A percentile compares a stretch with the other conserved stretches of the same genome.
phyloP scores from a whole-genome alignment of 495 filamentous ascomycete species.

The Daldinia decipiens region DNA sequence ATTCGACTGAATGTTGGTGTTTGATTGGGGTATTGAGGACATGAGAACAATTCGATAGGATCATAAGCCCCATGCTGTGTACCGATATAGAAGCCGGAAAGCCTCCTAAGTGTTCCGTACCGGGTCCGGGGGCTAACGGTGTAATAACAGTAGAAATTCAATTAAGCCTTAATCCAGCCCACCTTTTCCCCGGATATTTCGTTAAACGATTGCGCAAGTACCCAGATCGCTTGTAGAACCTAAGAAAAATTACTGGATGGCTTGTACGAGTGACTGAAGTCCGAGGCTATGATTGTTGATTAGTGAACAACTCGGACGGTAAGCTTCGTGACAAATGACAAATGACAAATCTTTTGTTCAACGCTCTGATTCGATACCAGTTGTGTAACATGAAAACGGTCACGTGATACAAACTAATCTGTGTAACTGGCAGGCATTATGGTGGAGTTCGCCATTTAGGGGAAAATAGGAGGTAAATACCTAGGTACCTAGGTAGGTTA shows the following conservation, averaged over 20 bases:
- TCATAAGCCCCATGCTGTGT: constrained; percentile 30
- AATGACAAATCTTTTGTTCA: neutral
- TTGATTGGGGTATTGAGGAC: constrained; percentile 29
- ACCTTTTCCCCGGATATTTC: neutral
- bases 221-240: neutral
- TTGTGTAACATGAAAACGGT: constrained; percentile 4
- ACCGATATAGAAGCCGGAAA: constrained; percentile 14
- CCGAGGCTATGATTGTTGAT: constrained; percentile 25
- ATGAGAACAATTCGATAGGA: constrained; percentile 21
- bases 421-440: neutral
- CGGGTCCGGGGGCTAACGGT: constrained; percentile 4
- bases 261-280: constrained; percentile 4
- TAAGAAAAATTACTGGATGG: neutral
- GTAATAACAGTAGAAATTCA: neutral
- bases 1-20: constrained; percentile 9
- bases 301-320: constrained; percentile 30
- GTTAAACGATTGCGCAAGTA: neutral
- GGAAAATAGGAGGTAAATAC: too few species aligned
- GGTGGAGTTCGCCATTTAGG: too few species aligned
- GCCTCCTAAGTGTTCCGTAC: constrained; percentile 19
- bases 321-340: constrained; percentile 4
- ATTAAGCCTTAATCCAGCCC: neutral
- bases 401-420: constrained; percentile 6
- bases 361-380: neutral
- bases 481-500: too few species aligned